Percentiles rank a stretch among this genome's conserved stretches.
phyloP scores from a whole-genome alignment of 768 basidiomycete genomes.

The Calocybe cyanea region DNA sequence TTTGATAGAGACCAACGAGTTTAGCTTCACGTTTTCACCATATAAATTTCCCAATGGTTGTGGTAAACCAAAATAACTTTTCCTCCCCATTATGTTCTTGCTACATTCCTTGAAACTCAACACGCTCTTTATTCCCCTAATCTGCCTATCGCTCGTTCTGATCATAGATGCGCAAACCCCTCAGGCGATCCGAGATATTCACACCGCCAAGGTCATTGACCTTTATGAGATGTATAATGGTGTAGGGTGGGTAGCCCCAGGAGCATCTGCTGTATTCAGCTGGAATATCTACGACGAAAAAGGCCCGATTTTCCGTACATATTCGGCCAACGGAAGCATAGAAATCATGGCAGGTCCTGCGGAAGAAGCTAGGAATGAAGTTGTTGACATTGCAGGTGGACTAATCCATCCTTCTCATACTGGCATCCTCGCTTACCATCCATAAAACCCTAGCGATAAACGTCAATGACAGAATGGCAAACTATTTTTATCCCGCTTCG shows the following conservation, averaged over 20 bases:
- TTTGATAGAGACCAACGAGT: no score
- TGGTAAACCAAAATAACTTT: no score
- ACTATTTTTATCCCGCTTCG: constrained; percentile 6
- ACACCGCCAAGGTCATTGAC: not conserved
- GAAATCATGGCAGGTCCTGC: constrained; percentile 4
- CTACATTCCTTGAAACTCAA: no score
- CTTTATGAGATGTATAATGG: not conserved
- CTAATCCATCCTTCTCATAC: not conserved
- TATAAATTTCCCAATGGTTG: no score
- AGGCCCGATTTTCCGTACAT: not conserved
- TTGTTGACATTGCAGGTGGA: constrained; percentile 8
- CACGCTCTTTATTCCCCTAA: no score
- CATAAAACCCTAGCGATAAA: not conserved
- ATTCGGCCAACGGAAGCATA: not conserved
- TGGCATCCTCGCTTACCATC: not conserved
- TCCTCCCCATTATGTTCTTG: no score
- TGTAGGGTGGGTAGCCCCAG: not conserved
- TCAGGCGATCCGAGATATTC: not conserved
- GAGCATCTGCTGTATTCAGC: not conserved
- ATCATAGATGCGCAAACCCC: not conserved
- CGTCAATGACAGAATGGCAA: not conserved
- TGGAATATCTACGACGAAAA: not conserved
- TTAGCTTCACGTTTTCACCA: no score
- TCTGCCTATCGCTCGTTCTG: no score
- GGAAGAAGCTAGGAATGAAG: not conserved